Percentiles rank a stretch among this genome's conserved stretches.
These are phyloP conservation scores for Ocimum tenuiflorum DNA, from an alignment of 257 asterid species.

Conservation along the genomic window DNA sequence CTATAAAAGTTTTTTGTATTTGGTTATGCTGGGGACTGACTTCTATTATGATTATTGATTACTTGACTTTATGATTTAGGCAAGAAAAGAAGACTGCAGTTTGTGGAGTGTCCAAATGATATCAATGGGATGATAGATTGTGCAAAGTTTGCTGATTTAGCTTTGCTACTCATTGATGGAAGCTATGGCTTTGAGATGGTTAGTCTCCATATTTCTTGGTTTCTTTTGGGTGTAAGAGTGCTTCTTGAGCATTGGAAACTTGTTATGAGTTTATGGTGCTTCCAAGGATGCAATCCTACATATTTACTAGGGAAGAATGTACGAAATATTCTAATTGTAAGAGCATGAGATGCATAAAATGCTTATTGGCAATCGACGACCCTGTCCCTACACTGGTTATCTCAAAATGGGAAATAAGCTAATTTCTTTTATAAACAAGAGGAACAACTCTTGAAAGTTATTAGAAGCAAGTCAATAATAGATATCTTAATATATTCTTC, in stretches of 20 bases:
- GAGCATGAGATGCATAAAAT: constrained; percentile 3
- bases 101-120: constrained; percentile 97
- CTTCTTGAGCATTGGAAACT: background rate
- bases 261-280: background rate
- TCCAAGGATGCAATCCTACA: background rate
- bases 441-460: background rate
- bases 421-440: background rate
- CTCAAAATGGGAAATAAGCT: constrained; percentile 8
- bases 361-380: background rate
- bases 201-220: constrained; percentile 16
- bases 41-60: constrained; percentile 6
- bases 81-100: constrained; percentile 82
- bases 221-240: background rate
- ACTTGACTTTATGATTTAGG: constrained; percentile 41
- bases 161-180: constrained; percentile 92
- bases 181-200: constrained; percentile 99
- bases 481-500: background rate
- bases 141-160: constrained; percentile 90
- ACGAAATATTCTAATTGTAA: background rate
- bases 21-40: background rate
- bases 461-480: background rate
- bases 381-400: background rate
- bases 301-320: background rate
- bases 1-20: background rate
- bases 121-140: constrained; percentile 98